Evolutionary conservation across 1,284 basidiomycete genomes (phyloP).

Genomic region (Schizophyllum amplum): DNA sequence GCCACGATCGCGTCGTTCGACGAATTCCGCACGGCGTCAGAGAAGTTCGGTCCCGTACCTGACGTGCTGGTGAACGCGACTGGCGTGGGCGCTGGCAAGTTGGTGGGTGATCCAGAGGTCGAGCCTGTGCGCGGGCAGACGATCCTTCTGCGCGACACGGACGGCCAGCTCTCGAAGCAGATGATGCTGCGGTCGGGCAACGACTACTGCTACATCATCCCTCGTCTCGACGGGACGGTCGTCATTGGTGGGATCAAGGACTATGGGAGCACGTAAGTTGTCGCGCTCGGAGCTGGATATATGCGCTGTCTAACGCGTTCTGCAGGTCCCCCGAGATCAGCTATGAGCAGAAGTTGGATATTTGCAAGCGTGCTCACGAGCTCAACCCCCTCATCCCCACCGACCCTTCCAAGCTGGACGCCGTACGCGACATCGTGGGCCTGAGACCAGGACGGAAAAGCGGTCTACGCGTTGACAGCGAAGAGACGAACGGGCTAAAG

Average conservation of each 20-base stretch:
- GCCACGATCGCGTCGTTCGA: not conserved
- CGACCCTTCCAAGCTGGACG: not conserved
- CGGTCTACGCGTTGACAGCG: not conserved
- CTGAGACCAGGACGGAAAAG: not conserved
- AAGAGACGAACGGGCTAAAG: not conserved
- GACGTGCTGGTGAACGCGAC: not conserved
- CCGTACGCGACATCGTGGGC: not conserved
- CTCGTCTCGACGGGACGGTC: not conserved
- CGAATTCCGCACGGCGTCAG: not conserved
- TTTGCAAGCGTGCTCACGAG: not conserved
- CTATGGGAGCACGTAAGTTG: not conserved
- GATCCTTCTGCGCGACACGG: not conserved
- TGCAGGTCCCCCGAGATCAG: not conserved
- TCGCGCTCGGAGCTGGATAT: not conserved
- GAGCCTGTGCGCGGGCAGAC: not conserved
- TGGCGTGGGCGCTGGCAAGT: not conserved
- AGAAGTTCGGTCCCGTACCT: not conserved
- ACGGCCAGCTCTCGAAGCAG: not conserved
- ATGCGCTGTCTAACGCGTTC: not conserved
- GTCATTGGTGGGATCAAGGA: not conserved
- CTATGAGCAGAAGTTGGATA: not conserved
- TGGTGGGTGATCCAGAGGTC: not conserved
- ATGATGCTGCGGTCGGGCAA: not conserved
- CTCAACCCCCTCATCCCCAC: not conserved
- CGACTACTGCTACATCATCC: not conserved